phyloP scores from a whole-genome alignment of 306 rosid species.

The Rosa lucieae region DNA sequence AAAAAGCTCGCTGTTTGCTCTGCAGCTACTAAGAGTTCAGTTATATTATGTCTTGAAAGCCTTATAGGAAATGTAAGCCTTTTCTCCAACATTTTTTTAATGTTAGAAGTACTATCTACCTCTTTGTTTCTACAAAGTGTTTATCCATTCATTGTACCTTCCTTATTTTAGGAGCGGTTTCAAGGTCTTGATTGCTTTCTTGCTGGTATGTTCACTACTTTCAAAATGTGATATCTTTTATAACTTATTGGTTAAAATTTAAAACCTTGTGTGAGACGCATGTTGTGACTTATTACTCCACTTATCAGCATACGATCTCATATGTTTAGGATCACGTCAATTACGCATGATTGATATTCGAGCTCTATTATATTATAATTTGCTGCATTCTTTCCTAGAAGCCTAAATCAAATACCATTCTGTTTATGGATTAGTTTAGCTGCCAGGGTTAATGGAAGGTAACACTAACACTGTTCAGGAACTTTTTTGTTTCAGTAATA shows the following conservation, averaged over 20 bases:
- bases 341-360: neutral
- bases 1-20: slow-evolving; percentile 89
- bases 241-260: neutral
- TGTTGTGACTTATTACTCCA: slow-evolving; percentile 5
- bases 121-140: neutral
- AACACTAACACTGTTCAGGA: neutral
- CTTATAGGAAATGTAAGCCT: slow-evolving; percentile 76
- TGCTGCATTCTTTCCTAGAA: slow-evolving; percentile 2
- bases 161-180: slow-evolving; percentile 75
- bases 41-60: slow-evolving; percentile 82
- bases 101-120: neutral
- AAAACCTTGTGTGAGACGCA: slow-evolving; percentile 8
- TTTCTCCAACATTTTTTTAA: neutral
- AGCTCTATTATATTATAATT: neutral
- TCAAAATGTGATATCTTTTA: slow-evolving; percentile 13
- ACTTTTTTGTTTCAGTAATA: neutral
- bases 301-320: neutral
- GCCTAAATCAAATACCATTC: neutral
- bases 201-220: slow-evolving; percentile 60
- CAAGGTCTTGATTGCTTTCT: slow-evolving; percentile 97
- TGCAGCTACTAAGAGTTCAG: slow-evolving; percentile 98
- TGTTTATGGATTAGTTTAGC: neutral
- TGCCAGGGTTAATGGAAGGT: neutral
- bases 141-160: slow-evolving; percentile 21
- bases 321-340: neutral